Evolutionary conservation across 1,139 yeast genomes (phyloP).

Genomic region (Spathaspora sp.): DNA sequence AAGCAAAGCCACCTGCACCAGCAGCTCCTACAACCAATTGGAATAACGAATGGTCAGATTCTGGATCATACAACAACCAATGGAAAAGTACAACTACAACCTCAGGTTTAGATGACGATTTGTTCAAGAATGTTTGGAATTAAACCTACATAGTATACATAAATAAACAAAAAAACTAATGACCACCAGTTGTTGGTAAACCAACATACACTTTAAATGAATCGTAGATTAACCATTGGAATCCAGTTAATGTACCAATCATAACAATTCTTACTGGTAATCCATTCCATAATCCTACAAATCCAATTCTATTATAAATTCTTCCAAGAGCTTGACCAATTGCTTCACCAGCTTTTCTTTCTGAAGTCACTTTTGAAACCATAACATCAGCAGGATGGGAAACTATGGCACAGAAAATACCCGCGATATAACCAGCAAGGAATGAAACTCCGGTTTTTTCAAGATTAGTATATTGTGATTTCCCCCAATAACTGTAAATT

Average conservation of each 20-base stretch:
- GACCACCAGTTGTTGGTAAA: constrained; percentile 86
- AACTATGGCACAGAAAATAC: constrained; percentile 90
- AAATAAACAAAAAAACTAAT: constrained; percentile 23
- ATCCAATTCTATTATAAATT: constrained; percentile 81
- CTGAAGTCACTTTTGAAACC: constrained; percentile 89
- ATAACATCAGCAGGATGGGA: constrained; percentile 97
- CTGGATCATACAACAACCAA: constrained; percentile 8
- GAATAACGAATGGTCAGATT: constrained; percentile 42
- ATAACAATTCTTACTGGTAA: constrained; percentile 89
- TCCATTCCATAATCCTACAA: constrained; percentile 91
- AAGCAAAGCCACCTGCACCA: constrained; percentile 3
- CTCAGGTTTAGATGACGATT: constrained; percentile 40
- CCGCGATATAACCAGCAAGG: constrained; percentile 93
- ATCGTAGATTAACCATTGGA: constrained; percentile 95
- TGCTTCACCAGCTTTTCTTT: constrained; percentile 65
- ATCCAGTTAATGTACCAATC: constrained; percentile 96
- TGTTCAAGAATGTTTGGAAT: constrained; percentile 61
- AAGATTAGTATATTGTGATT: constrained; percentile 35
- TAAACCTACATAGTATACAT: constrained; percentile 10
- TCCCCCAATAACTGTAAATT: constrained; percentile 57
- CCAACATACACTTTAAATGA: constrained; percentile 90
- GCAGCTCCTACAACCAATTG: constrained; percentile 15
- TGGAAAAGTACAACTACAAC: constrained; percentile 3
- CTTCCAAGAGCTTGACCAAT: constrained; percentile 65
- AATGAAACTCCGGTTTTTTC: constrained; percentile 94